Evolutionary conservation across 1,284 basidiomycete genomes (phyloP), one percentile per base, ranked within the genome.

Genomic region (Ceratobasidium sp.): DNA sequence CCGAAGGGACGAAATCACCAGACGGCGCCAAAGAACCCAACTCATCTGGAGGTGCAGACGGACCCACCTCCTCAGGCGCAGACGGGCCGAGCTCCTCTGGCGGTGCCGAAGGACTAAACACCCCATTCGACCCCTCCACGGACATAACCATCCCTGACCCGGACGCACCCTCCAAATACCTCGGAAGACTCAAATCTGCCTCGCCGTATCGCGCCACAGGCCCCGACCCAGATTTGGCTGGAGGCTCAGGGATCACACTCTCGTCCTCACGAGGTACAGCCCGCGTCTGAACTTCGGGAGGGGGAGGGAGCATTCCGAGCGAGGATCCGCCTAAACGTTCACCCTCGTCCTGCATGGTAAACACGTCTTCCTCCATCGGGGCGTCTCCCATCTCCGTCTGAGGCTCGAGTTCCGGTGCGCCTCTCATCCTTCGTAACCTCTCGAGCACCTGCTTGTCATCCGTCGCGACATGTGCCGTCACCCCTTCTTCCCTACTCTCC

Each of bases 341-440:
- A 5, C 16, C 52, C 30, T 45, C 43, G 43, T 4, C 43, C 26
- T 26, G 53, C 26, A 30, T 3, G 16, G 23, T 53, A 45, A 69
- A 69, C 10, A 69, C 65, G 18, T 69, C 65, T 43, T 69, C 65
- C 41, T 69, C 65, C 28, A 52, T 57, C n/a, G 65, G 65, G 30
- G 14, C 52, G 4, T 30, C 52, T 32, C 23, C 58, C 43, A 12
- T 1, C 26, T 41, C 36, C 6, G 10, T 39, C 23, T 32, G 30
- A 3, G 16, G 26, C 18, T 65, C 46, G 3, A 36, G 46, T 16
- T 32, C 26, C 1, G 65, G 65, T 32, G 53, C 65, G 12, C 65
- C 65, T 2, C 23, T 14, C 65, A 69, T 69, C 39, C 36, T 10
- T 34, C 53, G 28, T 39, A 69, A 23, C 52, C 41, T 34, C 53